phyloP scores from a whole-genome alignment of 495 filamentous ascomycete species.

The Neurospora sp. region DNA sequence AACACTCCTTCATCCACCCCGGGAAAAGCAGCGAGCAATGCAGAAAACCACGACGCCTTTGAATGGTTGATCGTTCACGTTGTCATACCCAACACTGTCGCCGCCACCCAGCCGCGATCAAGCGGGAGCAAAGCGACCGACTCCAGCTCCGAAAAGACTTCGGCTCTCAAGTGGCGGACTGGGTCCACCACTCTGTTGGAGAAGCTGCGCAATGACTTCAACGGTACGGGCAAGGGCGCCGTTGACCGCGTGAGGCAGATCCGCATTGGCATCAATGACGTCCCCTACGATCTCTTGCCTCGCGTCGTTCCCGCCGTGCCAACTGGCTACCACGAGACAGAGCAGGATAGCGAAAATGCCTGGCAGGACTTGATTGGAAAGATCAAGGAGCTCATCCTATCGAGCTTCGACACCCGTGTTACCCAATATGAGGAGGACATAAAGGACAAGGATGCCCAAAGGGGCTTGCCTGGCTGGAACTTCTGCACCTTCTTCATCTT shows the following conservation, averaged over 20 bases:
- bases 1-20: slow-evolving; percentile 49
- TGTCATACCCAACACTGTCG: slow-evolving; percentile 67
- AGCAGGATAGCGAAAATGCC: slow-evolving; percentile 58
- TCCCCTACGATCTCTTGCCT: slow-evolving; percentile 46
- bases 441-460: slow-evolving; percentile 81
- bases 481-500: slow-evolving; percentile 98
- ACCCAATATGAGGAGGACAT: slow-evolving; percentile 96
- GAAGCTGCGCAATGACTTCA: slow-evolving; percentile 87
- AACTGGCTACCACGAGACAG: slow-evolving; percentile 49
- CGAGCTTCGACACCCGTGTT: slow-evolving; percentile 84
- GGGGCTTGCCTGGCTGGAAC: slow-evolving; percentile 89
- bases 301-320: slow-evolving; percentile 46
- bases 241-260: slow-evolving; percentile 80
- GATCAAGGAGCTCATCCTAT: slow-evolving; percentile 75
- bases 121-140: slow-evolving; percentile 26
- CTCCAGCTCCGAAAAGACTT: slow-evolving; percentile 29
- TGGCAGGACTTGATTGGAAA: slow-evolving; percentile 80
- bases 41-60: slow-evolving; percentile 85
- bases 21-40: slow-evolving; percentile 31
- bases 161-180: slow-evolving; percentile 57
- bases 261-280: slow-evolving; percentile 55
- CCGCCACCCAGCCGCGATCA: slow-evolving; percentile 56
- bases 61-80: slow-evolving; percentile 96
- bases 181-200: slow-evolving; percentile 74
- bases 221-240: slow-evolving; percentile 65